phyloP scores from a whole-genome alignment of 2,329 filamentous ascomycete species.

The Fusarium robinianum region DNA sequence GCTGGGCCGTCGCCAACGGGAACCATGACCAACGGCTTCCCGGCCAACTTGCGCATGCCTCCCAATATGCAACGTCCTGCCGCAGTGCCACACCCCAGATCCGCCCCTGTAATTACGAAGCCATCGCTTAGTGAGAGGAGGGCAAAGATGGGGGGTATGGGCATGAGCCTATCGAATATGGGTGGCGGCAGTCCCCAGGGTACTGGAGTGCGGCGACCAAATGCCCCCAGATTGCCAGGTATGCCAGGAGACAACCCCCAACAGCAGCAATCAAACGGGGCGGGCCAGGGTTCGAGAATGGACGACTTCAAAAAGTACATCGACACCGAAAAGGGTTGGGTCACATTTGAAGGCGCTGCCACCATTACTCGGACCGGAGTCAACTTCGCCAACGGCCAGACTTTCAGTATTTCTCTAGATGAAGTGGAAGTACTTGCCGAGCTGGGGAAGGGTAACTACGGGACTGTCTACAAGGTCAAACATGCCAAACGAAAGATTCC shows the following conservation, averaged over 20 bases:
- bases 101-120: slow-evolving; percentile 57
- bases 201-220: slow-evolving; percentile 36
- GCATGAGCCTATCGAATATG: slow-evolving; percentile 64
- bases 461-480: slow-evolving; percentile 94
- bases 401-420: slow-evolving; percentile 92
- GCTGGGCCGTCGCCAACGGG: slow-evolving; percentile 41
- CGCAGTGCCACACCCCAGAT: slow-evolving; percentile 56
- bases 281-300: slow-evolving; percentile 53
- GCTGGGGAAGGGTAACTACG: slow-evolving; percentile 96
- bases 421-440: slow-evolving; percentile 93
- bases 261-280: slow-evolving; percentile 41
- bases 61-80: slow-evolving; percentile 49
- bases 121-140: slow-evolving; percentile 70
- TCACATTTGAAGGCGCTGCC: slow-evolving; percentile 93
- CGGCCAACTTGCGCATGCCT: slow-evolving; percentile 50
- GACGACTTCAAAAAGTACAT: slow-evolving; percentile 76
- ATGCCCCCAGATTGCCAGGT: slow-evolving; percentile 52
- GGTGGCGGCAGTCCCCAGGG: slow-evolving; percentile 30
- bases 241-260: slow-evolving; percentile 37
- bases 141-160: slow-evolving; percentile 45
- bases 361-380: slow-evolving; percentile 87
- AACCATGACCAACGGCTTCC: slow-evolving; percentile 49
- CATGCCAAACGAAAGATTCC: slow-evolving; percentile 71
- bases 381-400: slow-evolving; percentile 86
- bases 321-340: slow-evolving; percentile 85